phyloP scores from a whole-genome alignment of 1,139 yeast species.

The Taphrina confusa region DNA sequence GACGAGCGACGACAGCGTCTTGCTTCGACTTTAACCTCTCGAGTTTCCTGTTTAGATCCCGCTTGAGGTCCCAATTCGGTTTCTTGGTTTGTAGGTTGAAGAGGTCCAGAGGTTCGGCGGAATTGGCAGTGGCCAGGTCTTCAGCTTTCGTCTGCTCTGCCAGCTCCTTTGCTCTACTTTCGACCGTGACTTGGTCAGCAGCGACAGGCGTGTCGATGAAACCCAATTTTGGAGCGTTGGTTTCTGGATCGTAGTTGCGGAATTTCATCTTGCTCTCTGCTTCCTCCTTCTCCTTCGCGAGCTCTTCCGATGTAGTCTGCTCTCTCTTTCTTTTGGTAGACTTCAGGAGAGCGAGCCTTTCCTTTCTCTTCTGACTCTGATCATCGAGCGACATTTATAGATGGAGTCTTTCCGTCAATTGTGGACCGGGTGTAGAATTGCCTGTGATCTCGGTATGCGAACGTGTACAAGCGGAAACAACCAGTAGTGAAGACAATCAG shows the following conservation, averaged over 20 bases:
- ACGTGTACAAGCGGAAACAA: too few species aligned
- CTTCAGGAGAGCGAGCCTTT: slow-evolving; percentile 23
- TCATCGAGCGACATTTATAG: slow-evolving; percentile 23
- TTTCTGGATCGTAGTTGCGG: slow-evolving; percentile 48
- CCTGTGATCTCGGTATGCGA: too few species aligned
- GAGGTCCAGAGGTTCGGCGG: slow-evolving; percentile 30
- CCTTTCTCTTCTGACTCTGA: slow-evolving; percentile 28
- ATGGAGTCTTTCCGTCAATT: too few species aligned
- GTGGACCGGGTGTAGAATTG: too few species aligned
- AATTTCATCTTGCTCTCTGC: slow-evolving; percentile 16
- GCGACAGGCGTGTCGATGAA: slow-evolving; percentile 45
- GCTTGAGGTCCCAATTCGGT: slow-evolving; percentile 50
- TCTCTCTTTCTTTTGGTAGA: slow-evolving; percentile 25
- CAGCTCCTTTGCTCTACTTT: slow-evolving; percentile 42
- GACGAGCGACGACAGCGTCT: slow-evolving; percentile 47
- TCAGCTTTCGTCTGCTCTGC: slow-evolving; percentile 34
- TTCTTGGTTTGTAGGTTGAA: slow-evolving; percentile 45
- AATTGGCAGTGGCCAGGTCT: slow-evolving; percentile 36
- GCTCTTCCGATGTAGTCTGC: slow-evolving; percentile 1
- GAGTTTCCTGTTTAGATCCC: slow-evolving; percentile 49
- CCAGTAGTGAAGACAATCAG: too few species aligned
- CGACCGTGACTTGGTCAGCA: slow-evolving; percentile 44
- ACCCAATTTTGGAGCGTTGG: slow-evolving; percentile 46
- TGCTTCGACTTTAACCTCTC: slow-evolving; percentile 49
- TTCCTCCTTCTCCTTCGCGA: slow-evolving; percentile 1